phyloP scores from a whole-genome alignment of 805 yeast genomes.

The Metschnikowia lunata region DNA sequence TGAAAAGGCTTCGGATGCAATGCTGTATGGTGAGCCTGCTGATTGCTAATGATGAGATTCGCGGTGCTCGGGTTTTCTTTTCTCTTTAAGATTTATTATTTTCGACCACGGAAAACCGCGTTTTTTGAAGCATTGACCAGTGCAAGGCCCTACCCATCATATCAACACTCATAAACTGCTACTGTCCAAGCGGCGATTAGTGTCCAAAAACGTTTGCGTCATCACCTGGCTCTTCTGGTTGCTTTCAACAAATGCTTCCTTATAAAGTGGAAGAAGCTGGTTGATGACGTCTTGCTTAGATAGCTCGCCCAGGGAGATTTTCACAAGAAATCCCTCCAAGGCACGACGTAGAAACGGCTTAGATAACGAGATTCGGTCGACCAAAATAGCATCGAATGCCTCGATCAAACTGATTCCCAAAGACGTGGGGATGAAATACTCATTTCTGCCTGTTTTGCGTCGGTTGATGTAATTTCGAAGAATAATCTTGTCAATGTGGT shows the following conservation, averaged over 20 bases:
- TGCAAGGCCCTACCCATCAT: not conserved
- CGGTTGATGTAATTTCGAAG: constrained; percentile 62
- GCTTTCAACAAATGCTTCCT: constrained; percentile 47
- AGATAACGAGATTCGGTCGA: constrained; percentile 68
- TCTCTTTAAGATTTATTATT: no score
- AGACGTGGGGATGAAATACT: constrained; percentile 66
- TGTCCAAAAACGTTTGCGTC: constrained; percentile 14
- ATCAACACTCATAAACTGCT: not conserved
- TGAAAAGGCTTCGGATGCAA: not conserved
- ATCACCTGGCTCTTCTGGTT: constrained; percentile 16
- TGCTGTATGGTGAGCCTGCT: not conserved
- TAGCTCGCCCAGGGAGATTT: constrained; percentile 62
- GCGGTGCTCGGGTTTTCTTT: no score
- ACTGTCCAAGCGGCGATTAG: constrained; percentile 6
- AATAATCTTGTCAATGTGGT: constrained; percentile 81
- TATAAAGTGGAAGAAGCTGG: constrained; percentile 53
- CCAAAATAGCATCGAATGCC: constrained; percentile 77
- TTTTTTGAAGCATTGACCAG: no score
- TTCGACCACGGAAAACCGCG: no score
- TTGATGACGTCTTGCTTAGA: constrained; percentile 50
- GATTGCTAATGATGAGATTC: no score
- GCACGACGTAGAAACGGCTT: constrained; percentile 83
- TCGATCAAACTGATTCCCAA: constrained; percentile 84
- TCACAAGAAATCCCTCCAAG: constrained; percentile 62
- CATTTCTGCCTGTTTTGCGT: constrained; percentile 32